Evolutionary conservation across 2,329 filamentous ascomycete species (phyloP).

Genomic region (Aspergillus udagawae): DNA sequence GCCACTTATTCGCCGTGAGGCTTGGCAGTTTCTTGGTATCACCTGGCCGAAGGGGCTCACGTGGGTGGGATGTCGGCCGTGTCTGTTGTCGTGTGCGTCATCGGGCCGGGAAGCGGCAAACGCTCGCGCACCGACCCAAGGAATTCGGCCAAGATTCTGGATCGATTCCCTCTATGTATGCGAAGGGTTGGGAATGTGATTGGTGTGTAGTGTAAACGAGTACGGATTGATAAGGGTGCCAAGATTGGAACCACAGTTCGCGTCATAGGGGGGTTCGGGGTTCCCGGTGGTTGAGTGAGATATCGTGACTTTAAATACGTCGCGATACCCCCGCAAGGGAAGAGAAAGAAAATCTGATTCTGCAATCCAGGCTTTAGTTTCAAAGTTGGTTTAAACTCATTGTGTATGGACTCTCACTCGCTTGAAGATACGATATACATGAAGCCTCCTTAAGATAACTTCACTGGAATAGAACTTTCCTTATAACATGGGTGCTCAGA

Average conservation of each 20-base stretch:
- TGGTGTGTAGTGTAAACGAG: background rate
- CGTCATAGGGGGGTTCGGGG: background rate
- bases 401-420: slow-evolving; percentile 32
- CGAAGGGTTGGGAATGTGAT: background rate
- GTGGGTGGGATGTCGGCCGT: background rate
- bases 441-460: slow-evolving; percentile 27
- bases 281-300: background rate
- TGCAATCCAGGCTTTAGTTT: background rate
- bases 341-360: background rate
- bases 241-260: background rate
- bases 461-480: slow-evolving; percentile 3
- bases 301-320: background rate
- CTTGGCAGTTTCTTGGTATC: background rate
- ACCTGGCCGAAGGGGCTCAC: background rate
- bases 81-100: background rate
- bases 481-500: background rate
- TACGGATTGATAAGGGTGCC: background rate
- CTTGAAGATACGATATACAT: slow-evolving; percentile 30
- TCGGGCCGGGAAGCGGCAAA: background rate
- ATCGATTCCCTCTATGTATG: background rate
- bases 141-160: background rate
- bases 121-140: background rate
- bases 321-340: background rate
- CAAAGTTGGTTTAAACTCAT: background rate
- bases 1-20: background rate